Conservation (phyloP, 768 basidiomycete genomes). For the Cystofilobasidium capitatum region DNA sequence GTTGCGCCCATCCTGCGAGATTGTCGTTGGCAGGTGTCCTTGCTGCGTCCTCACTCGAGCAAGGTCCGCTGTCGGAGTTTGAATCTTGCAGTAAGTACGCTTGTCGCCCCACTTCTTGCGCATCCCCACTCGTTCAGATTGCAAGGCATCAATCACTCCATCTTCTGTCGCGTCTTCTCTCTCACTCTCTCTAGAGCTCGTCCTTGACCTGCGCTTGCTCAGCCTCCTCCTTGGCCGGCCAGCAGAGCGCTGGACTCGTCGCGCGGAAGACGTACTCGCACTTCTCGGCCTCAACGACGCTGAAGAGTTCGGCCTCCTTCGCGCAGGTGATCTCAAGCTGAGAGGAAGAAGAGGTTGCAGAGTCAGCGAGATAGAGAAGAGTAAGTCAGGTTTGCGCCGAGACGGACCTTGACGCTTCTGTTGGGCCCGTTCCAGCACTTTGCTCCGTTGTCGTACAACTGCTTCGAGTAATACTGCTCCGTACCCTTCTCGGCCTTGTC, state of each 20-base stretch:
- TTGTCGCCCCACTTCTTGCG: too few species aligned
- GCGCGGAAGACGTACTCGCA: constrained; percentile 86
- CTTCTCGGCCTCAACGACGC: constrained; percentile 83
- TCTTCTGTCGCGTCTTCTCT: too few species aligned
- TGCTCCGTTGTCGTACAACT: constrained; percentile 71
- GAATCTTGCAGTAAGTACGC: too few species aligned
- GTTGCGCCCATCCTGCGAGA: neutral
- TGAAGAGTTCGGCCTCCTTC: constrained; percentile 65
- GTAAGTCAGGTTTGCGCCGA: neutral
- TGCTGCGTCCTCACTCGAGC: too few species aligned
- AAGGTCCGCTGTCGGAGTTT: too few species aligned
- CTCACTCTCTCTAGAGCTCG: neutral
- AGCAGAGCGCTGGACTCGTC: constrained; percentile 75
- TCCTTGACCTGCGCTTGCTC: constrained; percentile 1
- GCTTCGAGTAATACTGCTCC: constrained; percentile 64
- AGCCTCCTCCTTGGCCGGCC: constrained; percentile 38
- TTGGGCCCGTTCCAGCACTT: constrained; percentile 96
- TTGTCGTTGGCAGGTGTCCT: too few species aligned
- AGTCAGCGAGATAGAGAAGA: neutral
- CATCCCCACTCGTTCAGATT: too few species aligned
- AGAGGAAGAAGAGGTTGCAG: constrained; percentile 2
- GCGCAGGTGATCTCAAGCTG: constrained; percentile 79
- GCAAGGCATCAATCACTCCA: too few species aligned
- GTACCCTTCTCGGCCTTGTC: constrained; percentile 48
- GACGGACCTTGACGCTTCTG: constrained; percentile 63